Evolutionary conservation across 2,329 filamentous ascomycete genomes (phyloP).

Genomic region (Ceratocystis smalleyi): DNA sequence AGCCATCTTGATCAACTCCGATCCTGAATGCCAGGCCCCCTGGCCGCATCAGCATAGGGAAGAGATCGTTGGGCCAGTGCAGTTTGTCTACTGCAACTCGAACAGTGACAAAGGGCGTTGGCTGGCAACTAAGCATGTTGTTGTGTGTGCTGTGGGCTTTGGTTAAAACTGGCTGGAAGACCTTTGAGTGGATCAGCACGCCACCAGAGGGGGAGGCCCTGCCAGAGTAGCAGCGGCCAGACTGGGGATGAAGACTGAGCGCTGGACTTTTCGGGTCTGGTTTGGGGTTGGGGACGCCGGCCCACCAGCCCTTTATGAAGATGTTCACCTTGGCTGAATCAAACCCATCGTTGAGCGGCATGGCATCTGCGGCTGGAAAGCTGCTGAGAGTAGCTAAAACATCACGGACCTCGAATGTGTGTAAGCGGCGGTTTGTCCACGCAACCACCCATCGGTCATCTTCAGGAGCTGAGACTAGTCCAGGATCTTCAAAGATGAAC

Average conservation of each 20-base stretch:
- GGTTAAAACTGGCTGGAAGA: background rate
- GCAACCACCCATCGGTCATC: slow-evolving; percentile 16
- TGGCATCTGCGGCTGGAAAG: background rate
- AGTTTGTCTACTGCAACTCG: background rate
- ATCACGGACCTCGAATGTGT: slow-evolving; percentile 13
- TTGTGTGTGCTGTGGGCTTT: background rate
- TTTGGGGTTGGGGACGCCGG: background rate
- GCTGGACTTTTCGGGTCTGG: background rate
- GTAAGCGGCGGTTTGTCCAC: slow-evolving; percentile 11
- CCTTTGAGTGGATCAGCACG: slow-evolving; percentile 2
- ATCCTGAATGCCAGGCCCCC: background rate
- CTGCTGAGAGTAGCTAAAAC: background rate
- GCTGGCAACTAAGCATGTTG: background rate
- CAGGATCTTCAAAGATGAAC: slow-evolving; percentile 16
- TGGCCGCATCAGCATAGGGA: slow-evolving; percentile 4
- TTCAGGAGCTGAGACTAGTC: slow-evolving; percentile 5
- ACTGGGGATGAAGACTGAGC: background rate
- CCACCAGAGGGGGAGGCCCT: background rate
- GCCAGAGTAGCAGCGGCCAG: background rate
- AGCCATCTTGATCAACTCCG: background rate
- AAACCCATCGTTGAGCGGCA: background rate
- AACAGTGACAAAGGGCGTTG: slow-evolving; percentile 7
- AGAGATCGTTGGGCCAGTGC: slow-evolving; percentile 1
- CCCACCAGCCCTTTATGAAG: slow-evolving; percentile 7
- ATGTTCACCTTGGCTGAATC: background rate